phyloP scores from a whole-genome alignment of 352 stramenopile genomes.

The Pythium vanterpoolii region DNA sequence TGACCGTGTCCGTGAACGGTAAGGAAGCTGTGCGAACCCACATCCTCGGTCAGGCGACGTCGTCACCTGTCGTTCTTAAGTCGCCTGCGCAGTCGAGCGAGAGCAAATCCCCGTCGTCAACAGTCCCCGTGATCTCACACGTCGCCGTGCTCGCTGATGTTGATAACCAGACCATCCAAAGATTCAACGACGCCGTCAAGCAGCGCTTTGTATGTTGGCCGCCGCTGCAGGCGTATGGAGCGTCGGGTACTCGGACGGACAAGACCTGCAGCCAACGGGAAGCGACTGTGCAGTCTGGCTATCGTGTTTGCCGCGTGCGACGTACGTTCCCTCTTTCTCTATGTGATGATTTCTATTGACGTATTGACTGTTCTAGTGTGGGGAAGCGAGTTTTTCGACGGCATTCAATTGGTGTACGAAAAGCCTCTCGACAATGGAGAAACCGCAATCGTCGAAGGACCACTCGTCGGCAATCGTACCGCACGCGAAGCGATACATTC shows the following conservation, averaged over 20 bases:
- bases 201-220: constrained; percentile 39
- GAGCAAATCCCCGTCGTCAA: background rate
- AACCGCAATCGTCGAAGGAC: constrained; percentile 13
- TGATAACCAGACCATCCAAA: constrained; percentile 12
- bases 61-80: background rate
- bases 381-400: constrained; percentile 68
- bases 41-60: background rate
- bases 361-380: constrained; percentile 45
- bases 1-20: constrained; percentile 18
- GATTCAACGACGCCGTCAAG: background rate
- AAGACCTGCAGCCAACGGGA: constrained; percentile 30
- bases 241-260: constrained; percentile 24
- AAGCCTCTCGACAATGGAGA: background rate
- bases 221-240: constrained; percentile 40
- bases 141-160: constrained; percentile 33
- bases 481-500: constrained; percentile 28
- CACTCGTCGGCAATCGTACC: constrained; percentile 49
- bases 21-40: background rate
- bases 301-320: constrained; percentile 44
- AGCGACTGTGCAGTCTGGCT: constrained; percentile 41
- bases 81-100: background rate
- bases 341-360: too few relatives aligned
- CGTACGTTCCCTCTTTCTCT: constrained; percentile 34
- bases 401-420: constrained; percentile 46
- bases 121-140: constrained; percentile 34